A percentile compares a stretch with the other conserved stretches of the same genome.
phyloP scores from a whole-genome alignment of 1,284 basidiomycete species.

The Earliella scabrosa region DNA sequence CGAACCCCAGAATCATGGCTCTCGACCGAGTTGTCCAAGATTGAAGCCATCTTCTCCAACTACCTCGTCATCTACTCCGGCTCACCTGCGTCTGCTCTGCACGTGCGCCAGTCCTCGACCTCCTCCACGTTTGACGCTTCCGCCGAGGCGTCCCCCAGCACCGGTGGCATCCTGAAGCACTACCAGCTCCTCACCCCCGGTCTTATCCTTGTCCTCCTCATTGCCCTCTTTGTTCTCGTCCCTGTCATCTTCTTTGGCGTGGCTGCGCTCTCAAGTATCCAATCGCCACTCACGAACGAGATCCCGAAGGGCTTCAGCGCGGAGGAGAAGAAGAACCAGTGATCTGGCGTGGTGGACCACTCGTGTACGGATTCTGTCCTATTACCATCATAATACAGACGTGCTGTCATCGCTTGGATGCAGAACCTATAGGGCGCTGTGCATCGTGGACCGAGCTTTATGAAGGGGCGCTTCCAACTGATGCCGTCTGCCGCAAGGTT shows the following conservation, averaged over 20 bases:
- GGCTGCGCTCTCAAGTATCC: conserved; percentile 74
- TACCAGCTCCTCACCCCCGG: conserved; percentile 84
- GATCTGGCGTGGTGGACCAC: conserved; percentile 1
- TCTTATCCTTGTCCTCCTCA: conserved; percentile 71
- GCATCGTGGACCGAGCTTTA: too few species aligned
- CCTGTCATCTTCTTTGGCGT: conserved; percentile 74
- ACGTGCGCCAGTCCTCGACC: conserved; percentile 19
- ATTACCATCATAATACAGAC: conserved; percentile 6
- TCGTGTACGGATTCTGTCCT: conserved; percentile 16
- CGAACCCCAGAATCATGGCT: conserved; percentile 28
- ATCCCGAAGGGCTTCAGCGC: conserved; percentile 69
- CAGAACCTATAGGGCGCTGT: too few species aligned
- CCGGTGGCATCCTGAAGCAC: conserved; percentile 67
- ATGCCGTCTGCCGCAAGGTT: too few species aligned
- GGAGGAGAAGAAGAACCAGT: conserved; percentile 82
- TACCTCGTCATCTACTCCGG: conserved; percentile 71
- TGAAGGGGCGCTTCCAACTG: too few species aligned
- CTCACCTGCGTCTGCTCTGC: conserved; percentile 40
- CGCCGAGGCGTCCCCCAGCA: conserved; percentile 28
- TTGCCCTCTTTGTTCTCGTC: conserved; percentile 73
- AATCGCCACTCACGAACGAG: conserved; percentile 68
- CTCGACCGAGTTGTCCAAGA: conserved; percentile 50
- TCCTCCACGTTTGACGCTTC: conserved; percentile 20
- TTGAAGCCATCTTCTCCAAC: conserved; percentile 55
- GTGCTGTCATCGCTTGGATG: background rate